A percentile compares a stretch with the other conserved stretches of the same genome.
Conservation (phyloP, 305 asterid species). For the Nicotiana rustica region DNA sequence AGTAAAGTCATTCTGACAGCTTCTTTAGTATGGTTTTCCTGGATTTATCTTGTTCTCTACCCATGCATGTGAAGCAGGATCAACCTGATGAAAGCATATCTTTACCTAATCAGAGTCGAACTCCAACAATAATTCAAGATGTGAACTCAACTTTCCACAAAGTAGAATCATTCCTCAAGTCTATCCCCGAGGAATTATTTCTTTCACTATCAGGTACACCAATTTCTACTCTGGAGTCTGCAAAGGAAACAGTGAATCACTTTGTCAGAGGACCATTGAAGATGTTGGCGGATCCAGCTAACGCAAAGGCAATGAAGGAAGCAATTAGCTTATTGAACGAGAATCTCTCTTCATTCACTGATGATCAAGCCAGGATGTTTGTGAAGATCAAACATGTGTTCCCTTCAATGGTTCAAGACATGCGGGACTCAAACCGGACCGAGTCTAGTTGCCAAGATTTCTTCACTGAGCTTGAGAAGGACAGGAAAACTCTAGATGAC, state of each 20-base stretch:
- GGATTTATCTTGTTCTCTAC: slow-evolving; percentile 6
- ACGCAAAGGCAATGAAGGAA: slow-evolving; percentile 7
- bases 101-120: not conserved
- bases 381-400: slow-evolving; percentile 17
- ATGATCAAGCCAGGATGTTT: not conserved
- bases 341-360: not conserved
- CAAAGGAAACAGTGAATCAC: not conserved
- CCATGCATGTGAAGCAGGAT: slow-evolving; percentile 13
- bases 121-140: slow-evolving; percentile 12
- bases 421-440: not conserved
- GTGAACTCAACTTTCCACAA: slow-evolving; percentile 8
- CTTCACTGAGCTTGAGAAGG: slow-evolving; percentile 19
- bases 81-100: not conserved
- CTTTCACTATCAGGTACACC: not conserved
- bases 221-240: slow-evolving; percentile 13
- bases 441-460: slow-evolving; percentile 17
- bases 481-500: slow-evolving; percentile 21
- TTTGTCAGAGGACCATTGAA: slow-evolving; percentile 22
- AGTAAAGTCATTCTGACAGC: not conserved
- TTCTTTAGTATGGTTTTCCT: not conserved
- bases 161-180: slow-evolving; percentile 24
- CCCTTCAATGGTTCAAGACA: not conserved
- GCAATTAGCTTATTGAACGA: not conserved
- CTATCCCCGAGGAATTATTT: slow-evolving; percentile 1
- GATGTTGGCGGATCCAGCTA: slow-evolving; percentile 5